Conservation (phyloP, 1,139 yeast genomes). For the Blastobotrys arbuscula region DNA sequence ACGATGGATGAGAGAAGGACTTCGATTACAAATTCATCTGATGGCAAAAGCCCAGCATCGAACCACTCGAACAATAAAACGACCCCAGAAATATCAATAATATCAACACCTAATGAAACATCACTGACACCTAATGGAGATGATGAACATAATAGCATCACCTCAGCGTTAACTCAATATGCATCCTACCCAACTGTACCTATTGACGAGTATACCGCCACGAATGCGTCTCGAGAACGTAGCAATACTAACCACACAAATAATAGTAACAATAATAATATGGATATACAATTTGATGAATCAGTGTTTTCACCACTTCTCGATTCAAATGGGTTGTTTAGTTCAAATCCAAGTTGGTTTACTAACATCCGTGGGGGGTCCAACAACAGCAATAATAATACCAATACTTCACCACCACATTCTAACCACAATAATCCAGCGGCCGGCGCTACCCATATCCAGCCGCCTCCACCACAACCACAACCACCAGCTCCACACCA, state of each 20-base stretch:
- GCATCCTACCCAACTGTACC: conserved; percentile 7
- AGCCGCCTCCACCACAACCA: not conserved
- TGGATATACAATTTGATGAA: not conserved
- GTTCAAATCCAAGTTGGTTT: conserved; percentile 7
- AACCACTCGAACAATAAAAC: not conserved
- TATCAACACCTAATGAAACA: conserved; percentile 1
- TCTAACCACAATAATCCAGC: not conserved
- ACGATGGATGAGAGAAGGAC: not conserved
- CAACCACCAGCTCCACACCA: not conserved
- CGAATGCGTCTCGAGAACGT: not conserved
- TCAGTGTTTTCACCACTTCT: conserved; percentile 8
- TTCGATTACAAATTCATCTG: not conserved
- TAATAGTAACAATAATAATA: conserved; percentile 1
- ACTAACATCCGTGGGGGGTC: not conserved
- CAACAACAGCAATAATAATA: not conserved
- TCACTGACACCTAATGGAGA: not conserved
- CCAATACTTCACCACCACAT: not conserved
- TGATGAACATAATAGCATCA: not conserved
- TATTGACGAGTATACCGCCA: not conserved
- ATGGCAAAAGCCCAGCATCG: not conserved
- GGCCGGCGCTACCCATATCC: not conserved
- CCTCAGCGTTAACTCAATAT: not conserved
- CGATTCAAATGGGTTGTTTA: conserved; percentile 7
- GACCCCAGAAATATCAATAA: not conserved
- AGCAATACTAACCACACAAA: not conserved